Evolutionary conservation across 2,329 filamentous ascomycete genomes (phyloP), one percentile per base, ranked within the genome.

Genomic region (Thermomyces lanuginosus): DNA sequence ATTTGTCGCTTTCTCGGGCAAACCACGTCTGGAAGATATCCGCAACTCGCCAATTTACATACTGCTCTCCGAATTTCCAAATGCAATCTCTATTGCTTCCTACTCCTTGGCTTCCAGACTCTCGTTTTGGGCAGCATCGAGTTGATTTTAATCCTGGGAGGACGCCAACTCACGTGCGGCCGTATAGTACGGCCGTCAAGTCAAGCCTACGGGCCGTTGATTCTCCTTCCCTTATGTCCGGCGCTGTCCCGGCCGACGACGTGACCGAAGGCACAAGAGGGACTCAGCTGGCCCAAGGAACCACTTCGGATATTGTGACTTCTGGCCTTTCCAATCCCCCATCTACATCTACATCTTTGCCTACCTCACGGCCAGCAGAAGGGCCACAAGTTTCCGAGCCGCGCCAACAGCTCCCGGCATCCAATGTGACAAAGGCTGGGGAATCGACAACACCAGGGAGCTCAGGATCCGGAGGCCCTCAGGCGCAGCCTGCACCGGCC

Each of bases 221-320:
- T 28, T 40, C 45, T 36, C 44, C 48, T 42, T 48, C 48, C 51
- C 50, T 49, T 48, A 58, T 58, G 55, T 56, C 55, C 42, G 48
- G 49, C 40, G 50, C 52, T 39, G 46, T 49, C 36, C 44, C 45
- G 37, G 43, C 40, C 34, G 46, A 50, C 31, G 46, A 48, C 34
- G 46, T 49, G 38, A 37, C 44, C 40, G 49, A 53, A 36, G 44
- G 44, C 38, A 43, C 51, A 40, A 46, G 45, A 40, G 43, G 45
- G 30, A 39, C 42, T 28, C 47, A 46, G 29, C 42, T 44, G 19
- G 32, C 40, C 29, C 42, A 42, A 35, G 45, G 45, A 34, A 44
- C 46, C 28, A 37, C 44, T 13, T 41, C 44, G 15, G 39, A 39
- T 16, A 28, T 39, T 15, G 33, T 30, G 22, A 39, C 38, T 15